Base-by-base conservation (phyloP, 2,329 filamentous ascomycete genomes). In the Coniochaeta pulveracea region DNA sequence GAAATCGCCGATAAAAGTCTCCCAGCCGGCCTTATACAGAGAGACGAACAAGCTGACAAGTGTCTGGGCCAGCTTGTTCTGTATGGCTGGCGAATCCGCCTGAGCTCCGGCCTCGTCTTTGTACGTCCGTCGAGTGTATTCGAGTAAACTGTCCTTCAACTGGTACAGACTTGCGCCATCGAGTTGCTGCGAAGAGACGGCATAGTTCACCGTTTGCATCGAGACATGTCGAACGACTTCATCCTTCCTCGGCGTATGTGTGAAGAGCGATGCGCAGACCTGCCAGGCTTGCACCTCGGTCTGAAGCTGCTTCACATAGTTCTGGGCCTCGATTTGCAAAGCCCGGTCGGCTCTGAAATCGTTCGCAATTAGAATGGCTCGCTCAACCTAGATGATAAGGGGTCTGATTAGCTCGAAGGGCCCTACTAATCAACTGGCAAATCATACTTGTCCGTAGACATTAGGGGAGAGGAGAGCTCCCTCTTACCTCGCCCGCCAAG, bases 41-140 rank as follows among this genome's bases (percentile, higher is more conserved):
- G 79, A 76, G 22, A 85, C 81, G 56, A 98, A 98, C 33, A 98
- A 76, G 50, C 85, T 91, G 8, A 91, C 98, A 47, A 98, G 64
- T 10, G 88, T 94, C 61, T 98, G 91, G 28, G 89, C 88, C 44
- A 98, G 75, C 61, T 98, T 98, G 63, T 96, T 98, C 60, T 96
- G 89, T 26, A 98, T 79, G 43, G 74, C 72, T 16, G 75, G 56
- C 7, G 79, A 74, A 53, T 98, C 91, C 41, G 78, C 60, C 34
- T 64, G 57, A 37, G 67, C 64, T 35, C 71, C 67, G 8, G 63
- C 56, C 21, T 63, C 63, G 24, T 68, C 63, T 34, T 76, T 72
- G 55, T 95, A 96, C 31, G 72, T 76, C 47, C 80, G 73, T 43
- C 75, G 75, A 39, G 91, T 70, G 56, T 96, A 95, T 45, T 75